Percentiles rank a stretch among this genome's conserved stretches.
Evolutionary conservation across 2,329 filamentous ascomycete genomes (phyloP).

Genomic region (Colletotrichum agaves): DNA sequence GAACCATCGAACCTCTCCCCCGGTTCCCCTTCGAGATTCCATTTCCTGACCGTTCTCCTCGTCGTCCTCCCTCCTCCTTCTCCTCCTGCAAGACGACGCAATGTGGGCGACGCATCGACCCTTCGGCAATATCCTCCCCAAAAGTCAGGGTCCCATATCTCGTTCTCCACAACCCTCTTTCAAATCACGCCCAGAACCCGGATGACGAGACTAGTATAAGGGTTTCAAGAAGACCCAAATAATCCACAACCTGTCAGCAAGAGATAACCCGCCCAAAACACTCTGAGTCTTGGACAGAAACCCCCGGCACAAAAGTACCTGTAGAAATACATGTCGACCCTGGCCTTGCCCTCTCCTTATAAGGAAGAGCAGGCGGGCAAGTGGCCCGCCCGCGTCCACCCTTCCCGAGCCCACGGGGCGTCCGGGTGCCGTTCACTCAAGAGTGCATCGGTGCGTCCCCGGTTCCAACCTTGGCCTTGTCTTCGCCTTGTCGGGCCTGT

Average conservation of each 20-base stretch:
- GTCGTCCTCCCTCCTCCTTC: not conserved
- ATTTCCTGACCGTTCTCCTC: not conserved
- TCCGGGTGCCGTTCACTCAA: slow-evolving; percentile 27
- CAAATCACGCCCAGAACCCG: slow-evolving; percentile 2
- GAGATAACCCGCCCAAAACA: not conserved
- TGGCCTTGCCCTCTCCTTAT: slow-evolving; percentile 13
- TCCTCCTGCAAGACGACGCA: slow-evolving; percentile 8
- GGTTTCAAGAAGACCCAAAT: not conserved
- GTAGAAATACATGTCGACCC: not conserved
- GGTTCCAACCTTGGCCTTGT: slow-evolving; percentile 13
- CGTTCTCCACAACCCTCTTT: not conserved
- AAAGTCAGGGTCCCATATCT: not conserved
- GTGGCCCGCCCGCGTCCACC: slow-evolving; percentile 34
- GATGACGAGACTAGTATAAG: not conserved
- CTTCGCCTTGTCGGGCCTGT: slow-evolving; percentile 18
- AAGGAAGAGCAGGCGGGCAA: slow-evolving; percentile 17
- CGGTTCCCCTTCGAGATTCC: slow-evolving; percentile 6
- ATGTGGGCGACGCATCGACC: slow-evolving; percentile 32
- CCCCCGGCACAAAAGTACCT: too few species aligned
- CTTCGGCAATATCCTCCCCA: slow-evolving; percentile 33
- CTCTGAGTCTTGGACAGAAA: not conserved
- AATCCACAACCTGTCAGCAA: not conserved
- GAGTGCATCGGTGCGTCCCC: slow-evolving; percentile 24
- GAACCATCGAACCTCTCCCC: slow-evolving; percentile 12
- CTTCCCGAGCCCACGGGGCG: slow-evolving; percentile 37